A percentile compares a stretch with the other conserved stretches of the same genome.
phyloP scores from a whole-genome alignment of 768 basidiomycete genomes.

The Hortiboletus flavorubellus region DNA sequence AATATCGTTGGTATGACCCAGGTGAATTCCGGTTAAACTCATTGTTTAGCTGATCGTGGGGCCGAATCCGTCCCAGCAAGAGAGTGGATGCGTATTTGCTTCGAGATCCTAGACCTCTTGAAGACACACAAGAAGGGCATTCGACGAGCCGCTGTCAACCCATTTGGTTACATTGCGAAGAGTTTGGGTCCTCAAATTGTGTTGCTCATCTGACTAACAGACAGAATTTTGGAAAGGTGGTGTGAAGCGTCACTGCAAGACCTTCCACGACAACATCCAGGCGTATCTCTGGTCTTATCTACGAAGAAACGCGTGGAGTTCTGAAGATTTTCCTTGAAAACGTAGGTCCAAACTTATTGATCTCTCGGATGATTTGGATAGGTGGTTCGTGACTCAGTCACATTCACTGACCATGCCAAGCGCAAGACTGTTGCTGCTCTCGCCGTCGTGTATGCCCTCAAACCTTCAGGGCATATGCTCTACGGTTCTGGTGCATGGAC shows the following conservation, averaged over 20 bases:
- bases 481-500: constrained; percentile 83
- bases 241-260: too few relatives aligned
- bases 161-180: constrained; percentile 99
- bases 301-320: too few relatives aligned
- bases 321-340: too few relatives aligned
- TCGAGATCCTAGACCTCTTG: constrained; percentile 92
- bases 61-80: constrained; percentile 98
- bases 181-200: constrained; percentile 80
- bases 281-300: too few relatives aligned
- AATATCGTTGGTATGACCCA: constrained; percentile 99
- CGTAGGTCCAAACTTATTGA: too few relatives aligned
- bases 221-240: too few relatives aligned
- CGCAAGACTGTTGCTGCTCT: constrained; percentile 93
- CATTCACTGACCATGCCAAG: constrained; percentile 77
- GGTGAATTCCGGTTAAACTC: constrained; percentile 72
- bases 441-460: constrained; percentile 86
- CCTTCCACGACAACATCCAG: too few relatives aligned
- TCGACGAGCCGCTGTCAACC: constrained; percentile 97
- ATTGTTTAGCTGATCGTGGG: constrained; percentile 79
- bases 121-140: constrained; percentile 99
- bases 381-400: constrained; percentile 92
- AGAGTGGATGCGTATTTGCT: constrained; percentile 99
- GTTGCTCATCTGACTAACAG: too few relatives aligned
- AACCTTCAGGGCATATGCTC: constrained; percentile 82
- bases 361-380: constrained; percentile 41